Percentiles rank a stretch among this genome's conserved stretches.
Conservation (phyloP, 345 rosid genomes). For the Salix viminalis region DNA sequence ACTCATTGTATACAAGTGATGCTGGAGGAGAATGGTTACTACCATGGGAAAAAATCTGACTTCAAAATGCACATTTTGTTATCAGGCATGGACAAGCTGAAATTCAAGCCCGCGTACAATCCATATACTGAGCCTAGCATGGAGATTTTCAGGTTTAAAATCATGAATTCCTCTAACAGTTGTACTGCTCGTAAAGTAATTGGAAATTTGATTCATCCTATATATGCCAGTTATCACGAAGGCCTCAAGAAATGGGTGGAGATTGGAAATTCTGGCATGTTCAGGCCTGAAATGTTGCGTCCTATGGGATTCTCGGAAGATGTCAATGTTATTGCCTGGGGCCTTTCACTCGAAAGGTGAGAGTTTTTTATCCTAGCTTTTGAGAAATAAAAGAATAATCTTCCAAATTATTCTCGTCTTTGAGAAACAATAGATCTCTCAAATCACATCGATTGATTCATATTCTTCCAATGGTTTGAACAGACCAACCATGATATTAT, state of each 20-base stretch:
- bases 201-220: background rate
- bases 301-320: slow-evolving; percentile 98
- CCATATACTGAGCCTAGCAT: slow-evolving; percentile 98
- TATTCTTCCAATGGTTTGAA: slow-evolving; percentile 9
- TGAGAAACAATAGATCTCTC: background rate
- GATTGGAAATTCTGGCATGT: slow-evolving; percentile 95
- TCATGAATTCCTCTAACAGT: background rate
- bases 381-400: background rate
- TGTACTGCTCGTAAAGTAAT: background rate
- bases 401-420: background rate
- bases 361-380: background rate
- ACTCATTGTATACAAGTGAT: background rate
- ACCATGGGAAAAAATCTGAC: background rate
- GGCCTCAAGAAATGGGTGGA: slow-evolving; percentile 84
- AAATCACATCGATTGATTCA: background rate
- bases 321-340: slow-evolving; percentile 87
- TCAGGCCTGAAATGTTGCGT: slow-evolving; percentile 88
- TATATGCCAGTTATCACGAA: slow-evolving; percentile 66
- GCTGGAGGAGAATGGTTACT: slow-evolving; percentile 4
- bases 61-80: background rate
- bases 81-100: slow-evolving; percentile 81
- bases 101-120: slow-evolving; percentile 92
- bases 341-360: slow-evolving; percentile 96
- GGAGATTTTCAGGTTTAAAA: slow-evolving; percentile 80
- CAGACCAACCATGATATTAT: slow-evolving; percentile 93